Evolutionary conservation across 2,329 filamentous ascomycete genomes (phyloP), one percentile per base, ranked within the genome.

Genomic region (Colletotrichum eleusines): DNA sequence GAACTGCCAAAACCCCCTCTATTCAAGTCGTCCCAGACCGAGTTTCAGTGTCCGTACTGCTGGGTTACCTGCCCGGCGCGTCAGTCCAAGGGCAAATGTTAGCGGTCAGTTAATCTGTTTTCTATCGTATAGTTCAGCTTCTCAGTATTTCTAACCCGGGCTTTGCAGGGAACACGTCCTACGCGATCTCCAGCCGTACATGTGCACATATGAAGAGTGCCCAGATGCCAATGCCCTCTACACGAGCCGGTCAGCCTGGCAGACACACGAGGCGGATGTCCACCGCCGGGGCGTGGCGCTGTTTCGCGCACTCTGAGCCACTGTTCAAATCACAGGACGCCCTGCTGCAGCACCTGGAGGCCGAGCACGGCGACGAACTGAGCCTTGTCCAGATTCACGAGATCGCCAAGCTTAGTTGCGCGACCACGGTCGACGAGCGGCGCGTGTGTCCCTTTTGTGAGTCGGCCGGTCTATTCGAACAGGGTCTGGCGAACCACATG

Each of bases 161-260:
- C 20, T 5, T 7, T 42, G 5, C 40, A 69, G 59, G 44, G 50
- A 63, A 6, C 66, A 64, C 9, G 38, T 69, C 40, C 5, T 50
- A 7, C 66, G 26, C 23, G 66, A 69, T 28, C 40, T 69, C 8
- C 66, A 42, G 2, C 66, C 66, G 2, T 69, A 64, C 12, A 57
- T 64, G 40, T 69, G 66, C 20, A 69, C 66, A 1, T 69, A 69
- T 16, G 2, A 33, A 2, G n/a, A 58, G 2, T 69, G 66, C 20
- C 16, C 5, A 1, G 33, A 69, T 2, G 31, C 59, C 0, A 44
- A 42, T 3, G 14, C 33, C 2, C 63, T 63, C 40, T 42, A 64
- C 33, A 12, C 14, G 6, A 63, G n/a, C 35, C 46, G 26, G n/a
- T 5, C 28, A 42, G 40, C 66, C 26, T 69, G 66, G 66, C 16